Evolutionary conservation across 176 grass and related monocot genomes (phyloP).

Genomic region (Oryza australiensis): DNA sequence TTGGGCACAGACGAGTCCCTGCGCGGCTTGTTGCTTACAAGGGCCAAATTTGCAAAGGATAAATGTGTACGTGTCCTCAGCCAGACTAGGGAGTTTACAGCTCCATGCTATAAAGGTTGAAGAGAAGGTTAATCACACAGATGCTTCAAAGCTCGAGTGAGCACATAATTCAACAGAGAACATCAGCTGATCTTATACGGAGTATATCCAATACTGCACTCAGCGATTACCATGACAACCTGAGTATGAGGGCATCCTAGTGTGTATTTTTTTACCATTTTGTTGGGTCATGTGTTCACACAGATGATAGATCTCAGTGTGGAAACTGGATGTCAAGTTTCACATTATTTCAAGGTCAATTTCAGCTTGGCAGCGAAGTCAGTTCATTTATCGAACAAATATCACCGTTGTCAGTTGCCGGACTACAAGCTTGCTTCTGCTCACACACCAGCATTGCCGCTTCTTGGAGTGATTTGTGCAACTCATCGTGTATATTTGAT

Average conservation of each 20-base stretch:
- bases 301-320: constrained; percentile 33
- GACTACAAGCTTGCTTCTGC: background rate
- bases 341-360: constrained; percentile 30
- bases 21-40: background rate
- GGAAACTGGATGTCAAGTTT: constrained; percentile 6
- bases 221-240: background rate
- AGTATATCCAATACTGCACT: background rate
- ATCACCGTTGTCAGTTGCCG: constrained; percentile 22
- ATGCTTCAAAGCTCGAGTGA: constrained; percentile 2
- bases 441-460: constrained; percentile 36
- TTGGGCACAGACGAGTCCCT: no score
- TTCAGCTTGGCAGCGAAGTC: constrained; percentile 16
- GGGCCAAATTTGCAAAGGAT: background rate
- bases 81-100: background rate
- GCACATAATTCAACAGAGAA: background rate
- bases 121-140: background rate
- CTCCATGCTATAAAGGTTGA: background rate
- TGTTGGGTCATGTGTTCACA: constrained; percentile 27
- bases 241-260: background rate
- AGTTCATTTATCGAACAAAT: constrained; percentile 14
- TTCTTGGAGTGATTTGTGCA: constrained; percentile 60
- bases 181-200: background rate
- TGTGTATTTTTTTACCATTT: background rate
- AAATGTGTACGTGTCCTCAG: background rate
- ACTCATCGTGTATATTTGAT: constrained; percentile 64